phyloP scores from a whole-genome alignment of 768 basidiomycete genomes.

The Mrakia gelida region DNA sequence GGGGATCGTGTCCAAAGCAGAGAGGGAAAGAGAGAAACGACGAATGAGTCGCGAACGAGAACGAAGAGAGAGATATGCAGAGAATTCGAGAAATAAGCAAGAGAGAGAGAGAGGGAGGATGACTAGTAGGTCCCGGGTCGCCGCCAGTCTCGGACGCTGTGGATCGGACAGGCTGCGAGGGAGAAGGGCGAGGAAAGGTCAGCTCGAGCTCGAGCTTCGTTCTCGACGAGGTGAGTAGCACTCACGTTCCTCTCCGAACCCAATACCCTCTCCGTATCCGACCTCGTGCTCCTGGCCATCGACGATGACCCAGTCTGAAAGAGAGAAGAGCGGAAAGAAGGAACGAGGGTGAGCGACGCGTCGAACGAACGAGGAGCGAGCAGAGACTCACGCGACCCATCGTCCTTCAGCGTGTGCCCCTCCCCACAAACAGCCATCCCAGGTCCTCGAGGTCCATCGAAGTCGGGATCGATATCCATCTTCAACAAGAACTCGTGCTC shows the following conservation, averaged over 20 bases:
- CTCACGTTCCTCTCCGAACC: constrained; percentile 29
- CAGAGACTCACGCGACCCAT: not conserved
- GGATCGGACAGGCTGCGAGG: constrained; percentile 29
- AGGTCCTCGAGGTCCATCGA: constrained; percentile 34
- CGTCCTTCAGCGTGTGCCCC: constrained; percentile 8
- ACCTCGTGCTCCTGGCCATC: constrained; percentile 17
- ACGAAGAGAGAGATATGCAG: not conserved
- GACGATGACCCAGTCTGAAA: constrained; percentile 21
- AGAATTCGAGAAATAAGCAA: not conserved
- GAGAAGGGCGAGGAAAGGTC: not conserved
- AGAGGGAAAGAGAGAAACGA: not conserved
- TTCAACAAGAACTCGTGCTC: constrained; percentile 67
- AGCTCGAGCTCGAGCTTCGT: too few relatives aligned
- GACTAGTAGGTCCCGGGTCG: not conserved
- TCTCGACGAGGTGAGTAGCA: not conserved
- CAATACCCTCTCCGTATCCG: constrained; percentile 30
- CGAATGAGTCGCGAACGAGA: not conserved
- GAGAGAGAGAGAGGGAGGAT: not conserved
- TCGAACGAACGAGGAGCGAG: not conserved
- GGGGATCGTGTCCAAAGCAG: not conserved
- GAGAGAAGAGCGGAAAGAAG: not conserved
- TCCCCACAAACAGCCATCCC: constrained; percentile 17
- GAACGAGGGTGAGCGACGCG: not conserved
- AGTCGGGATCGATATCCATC: constrained; percentile 49
- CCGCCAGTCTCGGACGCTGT: constrained; percentile 15